Evolutionary conservation across 345 rosid species (phyloP).

Genomic region (Salix udensis): DNA sequence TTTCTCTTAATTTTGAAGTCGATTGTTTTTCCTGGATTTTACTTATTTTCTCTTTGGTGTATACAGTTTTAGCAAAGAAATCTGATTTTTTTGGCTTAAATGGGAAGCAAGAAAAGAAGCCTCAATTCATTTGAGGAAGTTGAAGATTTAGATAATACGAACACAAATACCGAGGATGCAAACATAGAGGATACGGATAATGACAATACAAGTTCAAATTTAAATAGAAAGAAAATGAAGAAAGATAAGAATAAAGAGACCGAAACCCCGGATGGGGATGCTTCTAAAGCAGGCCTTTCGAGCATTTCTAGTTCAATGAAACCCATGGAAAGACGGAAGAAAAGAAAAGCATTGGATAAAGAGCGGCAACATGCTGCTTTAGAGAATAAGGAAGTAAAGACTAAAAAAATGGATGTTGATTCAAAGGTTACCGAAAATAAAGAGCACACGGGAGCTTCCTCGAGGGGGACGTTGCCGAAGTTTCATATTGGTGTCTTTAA

Average conservation of each 20-base stretch:
- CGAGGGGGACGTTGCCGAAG: slow-evolving; percentile 44
- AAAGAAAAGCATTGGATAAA: slow-evolving; percentile 70
- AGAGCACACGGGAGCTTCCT: slow-evolving; percentile 24
- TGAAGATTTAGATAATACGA: slow-evolving; percentile 23
- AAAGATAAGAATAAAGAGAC: slow-evolving; percentile 15
- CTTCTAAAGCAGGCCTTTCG: not conserved
- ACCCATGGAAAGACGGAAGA: slow-evolving; percentile 87
- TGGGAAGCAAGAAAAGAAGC: slow-evolving; percentile 64
- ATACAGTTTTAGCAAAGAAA: not conserved
- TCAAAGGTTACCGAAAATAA: slow-evolving; percentile 22
- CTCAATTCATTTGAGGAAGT: slow-evolving; percentile 29
- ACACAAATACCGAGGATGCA: slow-evolving; percentile 10
- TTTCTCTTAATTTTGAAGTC: not conserved
- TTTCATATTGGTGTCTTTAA: slow-evolving; percentile 68
- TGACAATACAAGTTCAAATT: not conserved
- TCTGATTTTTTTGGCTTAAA: slow-evolving; percentile 19
- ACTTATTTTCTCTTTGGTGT: not conserved
- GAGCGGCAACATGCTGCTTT: slow-evolving; percentile 42
- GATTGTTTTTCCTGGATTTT: not conserved
- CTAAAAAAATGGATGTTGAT: slow-evolving; percentile 17
- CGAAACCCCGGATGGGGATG: not conserved
- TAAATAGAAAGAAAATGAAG: slow-evolving; percentile 43
- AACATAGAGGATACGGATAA: slow-evolving; percentile 18
- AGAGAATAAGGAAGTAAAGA: slow-evolving; percentile 24
- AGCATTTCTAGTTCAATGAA: slow-evolving; percentile 33